These are phyloP conservation scores for Akanthomyces dipterigenus DNA, from an alignment of 2,329 filamentous ascomycete species.

Conservation along the genomic window DNA sequence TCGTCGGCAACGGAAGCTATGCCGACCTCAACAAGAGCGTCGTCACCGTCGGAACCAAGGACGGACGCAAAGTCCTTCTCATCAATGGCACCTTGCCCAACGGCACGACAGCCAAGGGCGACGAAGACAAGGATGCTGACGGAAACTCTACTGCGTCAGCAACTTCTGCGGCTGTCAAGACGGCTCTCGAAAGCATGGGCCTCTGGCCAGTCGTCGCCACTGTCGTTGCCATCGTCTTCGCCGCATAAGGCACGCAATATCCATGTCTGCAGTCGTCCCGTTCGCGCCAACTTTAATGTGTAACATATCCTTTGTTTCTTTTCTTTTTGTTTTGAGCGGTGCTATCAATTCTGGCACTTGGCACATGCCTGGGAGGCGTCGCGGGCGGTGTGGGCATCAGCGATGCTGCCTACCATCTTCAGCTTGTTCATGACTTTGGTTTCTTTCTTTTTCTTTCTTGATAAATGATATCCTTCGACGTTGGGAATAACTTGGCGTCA, in stretches of 20 bases:
- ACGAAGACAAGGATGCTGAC: constrained; percentile 32
- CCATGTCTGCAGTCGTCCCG: not conserved
- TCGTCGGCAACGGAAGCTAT: constrained; percentile 62
- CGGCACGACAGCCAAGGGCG: constrained; percentile 45
- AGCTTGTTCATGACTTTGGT: not conserved
- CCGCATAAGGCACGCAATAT: constrained; percentile 25
- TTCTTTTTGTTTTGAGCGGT: not conserved
- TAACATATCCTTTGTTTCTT: not conserved
- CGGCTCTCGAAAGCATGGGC: constrained; percentile 33
- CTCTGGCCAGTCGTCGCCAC: constrained; percentile 44
- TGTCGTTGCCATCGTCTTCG: constrained; percentile 37
- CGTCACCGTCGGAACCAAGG: constrained; percentile 52
- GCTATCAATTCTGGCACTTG: not conserved
- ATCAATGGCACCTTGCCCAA: constrained; percentile 72
- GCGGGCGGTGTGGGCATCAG: not conserved
- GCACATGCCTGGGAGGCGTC: not conserved
- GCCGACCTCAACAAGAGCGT: constrained; percentile 52
- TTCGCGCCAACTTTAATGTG: not conserved
- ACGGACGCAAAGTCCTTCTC: constrained; percentile 60
- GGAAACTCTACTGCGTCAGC: constrained; percentile 28
- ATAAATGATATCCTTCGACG: constrained; percentile 8
- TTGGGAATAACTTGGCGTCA: not conserved
- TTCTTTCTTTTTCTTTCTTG: not conserved
- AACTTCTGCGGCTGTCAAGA: constrained; percentile 26
- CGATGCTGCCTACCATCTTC: not conserved